Evolutionary conservation across 768 basidiomycete species (phyloP), one percentile per base, ranked within the genome.

Genomic region (Pleurotus pulmonarius): DNA sequence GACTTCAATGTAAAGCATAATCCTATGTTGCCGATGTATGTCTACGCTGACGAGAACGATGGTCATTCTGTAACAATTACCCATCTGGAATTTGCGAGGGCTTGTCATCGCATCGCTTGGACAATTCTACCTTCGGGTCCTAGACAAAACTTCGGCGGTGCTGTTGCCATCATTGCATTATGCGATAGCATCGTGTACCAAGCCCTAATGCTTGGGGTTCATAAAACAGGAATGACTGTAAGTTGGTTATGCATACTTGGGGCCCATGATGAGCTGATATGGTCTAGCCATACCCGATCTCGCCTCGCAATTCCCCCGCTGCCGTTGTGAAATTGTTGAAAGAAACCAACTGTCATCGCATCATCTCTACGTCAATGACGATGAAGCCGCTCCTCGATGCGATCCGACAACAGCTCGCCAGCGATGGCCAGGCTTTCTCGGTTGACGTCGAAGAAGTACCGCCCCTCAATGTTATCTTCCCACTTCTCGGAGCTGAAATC

Each of bases 71-170:
- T 65, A 6, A 56, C 60, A 29, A 70, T 81, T 25, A 68, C 73
- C 5, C 70, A 72, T 48, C 56, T 76, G 6, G 77, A 81, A 51
- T 81, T 79, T 60, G 71, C 68, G 15, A 72, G 73, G 5, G 80
- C 78, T 9, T 70, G 69, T 39, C 73, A 80, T 56, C 72, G 78
- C 13, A 64, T 73, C 22, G 77, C 78, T 0, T 74, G 74, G 58
- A 58, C 62, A 15, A 44, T 80, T 12, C 67, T 73, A 15, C 77
- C 77, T 1, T 54, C 49, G 29, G 65, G 73, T 1, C 58, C 60
- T 1, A 69, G 73, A n/a, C 69, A 67, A 8, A 4, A 38, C 5
- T 16, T 2, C 16, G 41, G 4, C n/a, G 64, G 64, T 15, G 65
- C 75, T 3, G 58, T 79, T 4, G 75, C 70, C 0, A 60, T 79